Conservation (phyloP, 257 asterid genomes). For the Pogostemon cablin region DNA sequence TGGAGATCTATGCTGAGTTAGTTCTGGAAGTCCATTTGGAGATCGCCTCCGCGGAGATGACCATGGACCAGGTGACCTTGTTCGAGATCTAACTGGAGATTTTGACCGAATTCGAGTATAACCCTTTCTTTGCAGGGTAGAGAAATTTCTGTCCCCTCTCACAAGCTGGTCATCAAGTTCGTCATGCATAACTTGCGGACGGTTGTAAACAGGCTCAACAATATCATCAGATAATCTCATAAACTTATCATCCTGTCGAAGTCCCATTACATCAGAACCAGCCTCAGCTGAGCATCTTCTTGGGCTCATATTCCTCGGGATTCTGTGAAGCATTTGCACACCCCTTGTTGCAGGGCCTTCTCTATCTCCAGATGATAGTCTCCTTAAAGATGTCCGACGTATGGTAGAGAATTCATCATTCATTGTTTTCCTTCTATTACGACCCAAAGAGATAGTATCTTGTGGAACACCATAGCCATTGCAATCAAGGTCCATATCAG, state of each 20-base stretch:
- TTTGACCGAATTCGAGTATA: conserved; percentile 61
- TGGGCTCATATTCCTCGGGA: conserved; percentile 64
- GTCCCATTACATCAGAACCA: conserved; percentile 43
- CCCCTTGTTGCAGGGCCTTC: conserved; percentile 50
- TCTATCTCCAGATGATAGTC: conserved; percentile 62
- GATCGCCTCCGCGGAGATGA: conserved; percentile 76
- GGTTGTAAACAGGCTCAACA: conserved; percentile 33
- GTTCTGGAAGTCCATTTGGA: conserved; percentile 53
- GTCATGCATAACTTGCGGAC: conserved; percentile 52
- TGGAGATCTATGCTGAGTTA: conserved; percentile 62
- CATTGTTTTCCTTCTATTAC: conserved; percentile 52
- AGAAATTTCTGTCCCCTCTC: conserved; percentile 57
- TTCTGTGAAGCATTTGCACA: conserved; percentile 47
- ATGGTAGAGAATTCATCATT: conserved; percentile 56
- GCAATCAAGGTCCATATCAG: conserved; percentile 54
- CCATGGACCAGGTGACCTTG: conserved; percentile 80
- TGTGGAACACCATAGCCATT: conserved; percentile 48
- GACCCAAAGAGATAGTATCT: conserved; percentile 30
- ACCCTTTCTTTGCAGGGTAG: conserved; percentile 60
- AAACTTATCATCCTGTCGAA: conserved; percentile 52
- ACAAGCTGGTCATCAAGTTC: conserved; percentile 53
- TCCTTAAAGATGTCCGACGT: conserved; percentile 53
- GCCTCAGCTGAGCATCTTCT: conserved; percentile 44
- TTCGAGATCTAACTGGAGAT: conserved; percentile 67
- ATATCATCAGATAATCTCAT: conserved; percentile 54